phyloP scores from a whole-genome alignment of 2,329 filamentous ascomycete species.

The Phoma sp. region DNA sequence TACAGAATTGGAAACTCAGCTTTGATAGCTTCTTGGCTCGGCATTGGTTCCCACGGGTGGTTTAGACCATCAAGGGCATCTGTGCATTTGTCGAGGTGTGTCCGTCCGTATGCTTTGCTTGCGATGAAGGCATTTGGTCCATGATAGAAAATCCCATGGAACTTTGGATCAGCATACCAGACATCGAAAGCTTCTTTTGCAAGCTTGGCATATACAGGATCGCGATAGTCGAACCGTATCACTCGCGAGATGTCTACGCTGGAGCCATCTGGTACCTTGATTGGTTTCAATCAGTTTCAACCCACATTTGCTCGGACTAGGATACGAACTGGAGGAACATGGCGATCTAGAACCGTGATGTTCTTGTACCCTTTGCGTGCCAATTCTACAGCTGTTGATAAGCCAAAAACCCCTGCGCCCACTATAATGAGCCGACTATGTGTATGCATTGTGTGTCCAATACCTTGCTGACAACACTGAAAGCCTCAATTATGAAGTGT shows the following conservation, averaged over 20 bases:
- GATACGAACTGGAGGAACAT: neutral
- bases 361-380: conserved; percentile 49
- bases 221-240: conserved; percentile 48
- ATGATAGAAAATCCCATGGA: conserved; percentile 63
- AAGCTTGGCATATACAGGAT: conserved; percentile 35
- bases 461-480: no score
- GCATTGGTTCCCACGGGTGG: conserved; percentile 12
- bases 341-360: conserved; percentile 19
- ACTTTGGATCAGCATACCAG: conserved; percentile 5
- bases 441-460: conserved; percentile 6
- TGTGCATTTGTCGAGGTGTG: conserved; percentile 8
- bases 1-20: conserved; percentile 28
- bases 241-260: conserved; percentile 52
- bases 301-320: neutral
- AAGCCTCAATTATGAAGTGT: no score
- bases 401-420: conserved; percentile 58
- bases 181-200: conserved; percentile 35
- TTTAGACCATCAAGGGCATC: conserved; percentile 40
- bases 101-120: conserved; percentile 36
- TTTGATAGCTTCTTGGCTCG: conserved; percentile 36
- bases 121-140: conserved; percentile 43
- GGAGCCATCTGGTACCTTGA: conserved; percentile 40
- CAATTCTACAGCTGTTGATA: conserved; percentile 73
- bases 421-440: conserved; percentile 44
- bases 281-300: neutral